Evolutionary conservation across 371 early-diverging fungal species (phyloP).

Genomic region (Blyttiomyces sp.): DNA sequence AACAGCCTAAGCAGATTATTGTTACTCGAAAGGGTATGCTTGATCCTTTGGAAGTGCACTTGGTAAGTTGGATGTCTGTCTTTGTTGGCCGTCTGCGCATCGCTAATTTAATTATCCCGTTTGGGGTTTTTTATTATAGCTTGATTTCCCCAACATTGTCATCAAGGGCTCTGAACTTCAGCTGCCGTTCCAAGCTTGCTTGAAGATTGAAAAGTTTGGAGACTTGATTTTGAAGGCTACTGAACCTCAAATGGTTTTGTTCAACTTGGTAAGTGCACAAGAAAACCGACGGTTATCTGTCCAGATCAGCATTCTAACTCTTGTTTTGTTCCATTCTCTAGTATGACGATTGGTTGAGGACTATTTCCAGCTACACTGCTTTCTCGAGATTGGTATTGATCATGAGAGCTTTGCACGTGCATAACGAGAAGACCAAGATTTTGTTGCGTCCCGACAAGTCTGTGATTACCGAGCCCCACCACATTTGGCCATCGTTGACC

Average conservation of each 20-base stretch:
- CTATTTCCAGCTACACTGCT: slow-evolving; percentile 94
- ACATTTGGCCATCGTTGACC: slow-evolving; percentile 93
- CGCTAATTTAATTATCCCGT: background rate
- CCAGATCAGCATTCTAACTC: background rate
- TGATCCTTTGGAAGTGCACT: slow-evolving; percentile 96
- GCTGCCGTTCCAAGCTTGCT: slow-evolving; percentile 94
- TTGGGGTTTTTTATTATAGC: slow-evolving; percentile 20
- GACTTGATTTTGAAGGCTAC: slow-evolving; percentile 95
- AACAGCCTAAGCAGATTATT: slow-evolving; percentile 98
- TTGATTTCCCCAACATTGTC: slow-evolving; percentile 97
- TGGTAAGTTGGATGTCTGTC: slow-evolving; percentile 8
- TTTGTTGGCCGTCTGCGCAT: background rate
- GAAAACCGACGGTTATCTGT: too few species aligned
- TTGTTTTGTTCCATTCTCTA: slow-evolving; percentile 10
- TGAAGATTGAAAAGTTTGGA: slow-evolving; percentile 98
- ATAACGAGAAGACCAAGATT: slow-evolving; percentile 93
- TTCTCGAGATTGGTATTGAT: slow-evolving; percentile 97
- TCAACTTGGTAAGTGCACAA: slow-evolving; percentile 40
- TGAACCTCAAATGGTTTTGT: slow-evolving; percentile 91
- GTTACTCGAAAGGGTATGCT: slow-evolving; percentile 98
- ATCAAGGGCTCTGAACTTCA: slow-evolving; percentile 96
- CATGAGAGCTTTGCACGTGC: slow-evolving; percentile 92
- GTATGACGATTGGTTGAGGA: slow-evolving; percentile 92
- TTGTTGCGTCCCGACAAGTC: slow-evolving; percentile 91
- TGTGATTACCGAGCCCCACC: slow-evolving; percentile 91